Evolutionary conservation across 1,139 yeast species (phyloP), one percentile per base, ranked within the genome.

Genomic region (Trichomonascaceae sp.): DNA sequence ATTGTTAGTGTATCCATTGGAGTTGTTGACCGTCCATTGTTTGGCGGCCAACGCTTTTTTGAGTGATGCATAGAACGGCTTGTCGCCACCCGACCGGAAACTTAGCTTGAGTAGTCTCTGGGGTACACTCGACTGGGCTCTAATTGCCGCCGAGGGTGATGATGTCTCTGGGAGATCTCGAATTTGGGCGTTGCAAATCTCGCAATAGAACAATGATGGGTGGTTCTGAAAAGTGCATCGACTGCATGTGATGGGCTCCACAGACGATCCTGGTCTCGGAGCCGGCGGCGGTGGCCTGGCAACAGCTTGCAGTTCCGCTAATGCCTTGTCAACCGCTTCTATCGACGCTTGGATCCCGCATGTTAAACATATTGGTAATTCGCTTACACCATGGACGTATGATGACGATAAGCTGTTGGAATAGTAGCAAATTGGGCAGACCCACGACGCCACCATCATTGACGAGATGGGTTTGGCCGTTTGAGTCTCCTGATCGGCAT

Each of bases 191-290:
- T 94, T 95, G 59, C 97, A 89, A 52, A 89, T 69, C 54, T 89
- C 98, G 54, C 98, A 89, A 42, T 64, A 66, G 31, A 67, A 60
- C 63, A 89, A 60, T 3, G 81, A 71, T 0, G 87, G 80, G 53
- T 87, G 95, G 51, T 89, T 89, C 13, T 72, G 61, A 48, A 87
- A 89, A 0, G 97, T 89, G 48, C 97, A 89, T 30, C 69, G 65
- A 0, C 85, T 76, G 45, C 98, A 89, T 32, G 66, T 65, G 28
- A 66, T n/a, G 6, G 26, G 20, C 6, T 27, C 11, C 16, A 11
- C 16, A 13, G 13, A 6, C 8, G 28, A n/a, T 13, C 13, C n/a
- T 26, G 31, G 2, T 20, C 16, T 13, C 16, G 25, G 8, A 16
- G 15, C 14, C 25, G 18, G 33, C 28, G 20, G 30, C 23, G 30